Conservation (phyloP, 2,329 filamentous ascomycete species). For the Daldinia eschscholtzii region DNA sequence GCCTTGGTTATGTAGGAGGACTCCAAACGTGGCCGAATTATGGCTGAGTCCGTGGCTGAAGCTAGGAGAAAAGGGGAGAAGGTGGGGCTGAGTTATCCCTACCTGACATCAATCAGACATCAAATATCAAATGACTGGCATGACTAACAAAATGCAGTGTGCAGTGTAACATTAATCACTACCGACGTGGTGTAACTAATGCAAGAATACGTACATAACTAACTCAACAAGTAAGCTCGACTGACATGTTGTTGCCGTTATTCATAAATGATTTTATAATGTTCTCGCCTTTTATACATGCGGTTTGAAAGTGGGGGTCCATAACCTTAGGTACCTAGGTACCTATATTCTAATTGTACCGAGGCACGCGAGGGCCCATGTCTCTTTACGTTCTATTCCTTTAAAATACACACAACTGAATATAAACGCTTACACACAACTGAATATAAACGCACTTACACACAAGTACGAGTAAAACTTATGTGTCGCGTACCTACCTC, state of each 20-base stretch:
- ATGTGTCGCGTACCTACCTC: neutral
- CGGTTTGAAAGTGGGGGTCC: neutral
- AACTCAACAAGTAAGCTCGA: neutral
- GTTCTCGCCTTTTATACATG: neutral
- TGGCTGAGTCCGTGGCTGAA: constrained; percentile 17
- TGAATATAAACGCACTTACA: neutral
- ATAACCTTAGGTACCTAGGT: neutral
- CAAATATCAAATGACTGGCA: neutral
- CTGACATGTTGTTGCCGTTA: neutral
- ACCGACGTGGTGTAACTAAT: neutral
- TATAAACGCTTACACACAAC: neutral
- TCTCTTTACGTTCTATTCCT: neutral
- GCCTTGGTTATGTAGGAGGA: constrained; percentile 5
- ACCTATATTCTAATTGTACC: neutral
- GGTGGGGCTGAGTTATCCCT: too few species aligned
- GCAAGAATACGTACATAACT: neutral
- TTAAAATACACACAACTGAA: neutral
- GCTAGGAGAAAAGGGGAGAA: neutral
- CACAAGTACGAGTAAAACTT: neutral
- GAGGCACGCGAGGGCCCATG: neutral
- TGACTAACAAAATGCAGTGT: neutral
- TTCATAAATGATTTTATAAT: neutral
- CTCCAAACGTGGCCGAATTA: constrained; percentile 35
- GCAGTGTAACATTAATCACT: neutral
- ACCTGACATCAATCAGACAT: too few species aligned